phyloP scores from a whole-genome alignment of 2,329 filamentous ascomycete species.

The Cordyceps tenuipes region DNA sequence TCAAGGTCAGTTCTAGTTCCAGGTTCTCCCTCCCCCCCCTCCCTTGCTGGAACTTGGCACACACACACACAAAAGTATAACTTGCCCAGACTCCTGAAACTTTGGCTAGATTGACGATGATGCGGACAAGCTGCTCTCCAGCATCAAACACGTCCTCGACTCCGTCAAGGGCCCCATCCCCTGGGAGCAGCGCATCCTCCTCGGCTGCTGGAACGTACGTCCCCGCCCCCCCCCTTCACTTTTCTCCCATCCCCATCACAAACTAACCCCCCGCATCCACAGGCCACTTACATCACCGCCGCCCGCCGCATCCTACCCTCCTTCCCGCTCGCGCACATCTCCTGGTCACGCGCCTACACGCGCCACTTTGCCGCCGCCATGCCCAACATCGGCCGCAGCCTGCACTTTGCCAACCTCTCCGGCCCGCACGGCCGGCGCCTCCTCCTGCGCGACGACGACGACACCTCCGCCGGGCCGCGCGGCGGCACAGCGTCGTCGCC shows the following conservation, averaged over 20 bases:
- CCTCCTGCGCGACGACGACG: constrained; percentile 61
- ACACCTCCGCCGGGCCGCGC: constrained; percentile 17
- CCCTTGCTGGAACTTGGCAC: too few species aligned
- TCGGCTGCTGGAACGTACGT: constrained; percentile 73
- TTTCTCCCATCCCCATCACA: too few species aligned
- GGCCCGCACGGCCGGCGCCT: constrained; percentile 55
- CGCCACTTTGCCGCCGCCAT: constrained; percentile 53
- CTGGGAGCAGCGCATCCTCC: constrained; percentile 66
- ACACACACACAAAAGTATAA: too few species aligned
- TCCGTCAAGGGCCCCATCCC: constrained; percentile 40
- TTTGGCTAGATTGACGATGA: constrained; percentile 41
- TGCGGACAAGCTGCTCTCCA: constrained; percentile 59
- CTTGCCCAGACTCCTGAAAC: neutral
- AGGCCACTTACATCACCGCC: constrained; percentile 60
- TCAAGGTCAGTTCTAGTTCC: constrained; percentile 65
- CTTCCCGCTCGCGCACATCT: constrained; percentile 60
- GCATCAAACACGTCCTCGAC: constrained; percentile 56
- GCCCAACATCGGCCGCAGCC: constrained; percentile 68
- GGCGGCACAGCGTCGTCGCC: too few species aligned
- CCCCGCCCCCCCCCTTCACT: neutral
- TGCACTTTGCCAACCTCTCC: constrained; percentile 60
- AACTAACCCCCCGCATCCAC: too few species aligned
- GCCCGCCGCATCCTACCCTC: constrained; percentile 53
- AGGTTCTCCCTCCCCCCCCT: neutral
- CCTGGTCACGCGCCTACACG: constrained; percentile 59